Base-by-base conservation (phyloP, 192 early-diverging fungal species). In the Rhizophagus prolifer region DNA sequence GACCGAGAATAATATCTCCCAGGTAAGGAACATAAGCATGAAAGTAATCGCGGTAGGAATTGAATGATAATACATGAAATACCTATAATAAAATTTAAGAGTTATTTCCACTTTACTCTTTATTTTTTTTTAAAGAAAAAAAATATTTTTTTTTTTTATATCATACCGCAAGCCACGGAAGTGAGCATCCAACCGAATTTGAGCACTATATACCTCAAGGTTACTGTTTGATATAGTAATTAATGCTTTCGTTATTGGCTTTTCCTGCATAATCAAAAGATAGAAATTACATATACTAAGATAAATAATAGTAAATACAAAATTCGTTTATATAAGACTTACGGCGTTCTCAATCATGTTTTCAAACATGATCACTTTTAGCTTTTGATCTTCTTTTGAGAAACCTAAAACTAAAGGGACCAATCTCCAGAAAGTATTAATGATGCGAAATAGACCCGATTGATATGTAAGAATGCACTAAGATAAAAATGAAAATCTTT, bases 41-140 rank as follows among this genome's bases (percentile, higher is more conserved):
- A 86, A 88, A 5, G 79, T 75, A 46, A 86, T 54, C 2, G 82
- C 85, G 0, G 87, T 86, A 7, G 80, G 61, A n/a, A 85, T 26
- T 31, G 79, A 79, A 68, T 82, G 82, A 58, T 85, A 83, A 74
- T 86, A 88, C 87, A 88, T 88, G 30, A 85, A 86, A 23, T 85
- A 88, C 38, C 87, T 85, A 38, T 34, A 67, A 67, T 38, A 67
- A 38, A 4, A 38, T 38, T 38, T 8, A 38, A 38, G 36, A 38
- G 7, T 38, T 38, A 38, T 6, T 38, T 38, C 5, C 36, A 38
- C 36, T 5, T 38, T 38, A 0, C 7, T 8, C 36, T 38, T 38
- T 34, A 31, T 70, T 36, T n/a, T 50, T 19, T 50, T 30, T 9
- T 26, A 28, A 25, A 72, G n/a, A 62, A 31, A 28, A 28, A 65